Base-by-base conservation (phyloP, 2,329 filamentous ascomycete genomes). In the Pestalotiopsis sp. region DNA sequence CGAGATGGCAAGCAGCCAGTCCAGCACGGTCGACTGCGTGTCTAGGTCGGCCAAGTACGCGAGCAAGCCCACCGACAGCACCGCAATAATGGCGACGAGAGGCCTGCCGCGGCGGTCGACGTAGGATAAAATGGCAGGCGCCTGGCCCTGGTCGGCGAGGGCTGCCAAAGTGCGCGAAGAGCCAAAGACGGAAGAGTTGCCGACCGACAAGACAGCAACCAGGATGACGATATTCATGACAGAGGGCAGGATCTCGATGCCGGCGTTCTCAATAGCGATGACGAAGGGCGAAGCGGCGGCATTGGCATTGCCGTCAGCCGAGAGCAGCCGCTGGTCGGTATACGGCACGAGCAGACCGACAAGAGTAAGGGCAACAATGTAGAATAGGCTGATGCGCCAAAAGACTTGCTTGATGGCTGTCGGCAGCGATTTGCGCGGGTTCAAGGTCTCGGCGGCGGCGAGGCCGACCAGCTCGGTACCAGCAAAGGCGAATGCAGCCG, bases 181-280 rank as follows among this genome's bases (percentile, higher is more conserved):
- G 45, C 94, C 95, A 75, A 97, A 98, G 69, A 98, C 91, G 70
- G 94, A 91, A 6, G 93, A 95, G 80, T 97, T 98, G 68, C 94
- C 94, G 69, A 98, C 95, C 0, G 93, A 97, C 25, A 98, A 83
- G 25, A 97, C 94, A 23, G 95, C 92, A 71, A 97, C 90, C 77
- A 98, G 90, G 78, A 98, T 97, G 70, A 98, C 94, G n/a, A 90
- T 90, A 80, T 98, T 98, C 91, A 97, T 96, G 66, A 97, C 87
- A 0, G 92, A 94, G 2, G 93, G 93, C 3, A 97, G 87, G 2
- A 91, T 90, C 56, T 87, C 82, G 74, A 97, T 96, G 6, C 93
- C 91, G 1, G 93, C 93, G 72, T 93, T 91, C 72, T 68, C 84
- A 74, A 97, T 96, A 71, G 94, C 93, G 74, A 97, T 95, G 73